Conservation (phyloP, 495 filamentous ascomycete genomes). For the Talaromyces adpressus region DNA sequence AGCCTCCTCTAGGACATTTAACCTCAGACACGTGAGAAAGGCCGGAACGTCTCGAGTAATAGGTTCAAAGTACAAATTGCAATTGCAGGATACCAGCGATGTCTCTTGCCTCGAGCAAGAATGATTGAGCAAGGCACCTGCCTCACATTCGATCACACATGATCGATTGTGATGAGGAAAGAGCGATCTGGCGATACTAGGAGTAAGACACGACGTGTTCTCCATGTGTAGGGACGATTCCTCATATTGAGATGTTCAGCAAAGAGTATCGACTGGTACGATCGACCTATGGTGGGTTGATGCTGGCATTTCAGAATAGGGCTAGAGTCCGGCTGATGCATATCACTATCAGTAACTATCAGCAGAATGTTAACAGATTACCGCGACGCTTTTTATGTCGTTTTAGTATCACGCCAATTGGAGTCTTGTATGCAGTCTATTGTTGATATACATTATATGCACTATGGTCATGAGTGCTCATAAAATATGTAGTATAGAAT, state of each 20-base stretch:
- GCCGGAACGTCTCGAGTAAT: background rate
- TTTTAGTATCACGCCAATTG: background rate
- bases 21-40: background rate
- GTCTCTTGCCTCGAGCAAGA: conserved; percentile 2
- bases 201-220: background rate
- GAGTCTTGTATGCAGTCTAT: background rate
- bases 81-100: background rate
- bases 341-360: background rate
- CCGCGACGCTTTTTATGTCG: background rate
- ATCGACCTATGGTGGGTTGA: background rate
- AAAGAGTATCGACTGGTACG: background rate
- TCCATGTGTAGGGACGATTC: background rate
- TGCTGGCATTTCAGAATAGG: background rate
- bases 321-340: background rate
- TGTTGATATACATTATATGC: background rate
- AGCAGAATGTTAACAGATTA: background rate
- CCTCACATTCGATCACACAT: background rate
- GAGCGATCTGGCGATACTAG: background rate
- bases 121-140: background rate
- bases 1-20: background rate
- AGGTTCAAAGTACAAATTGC: background rate
- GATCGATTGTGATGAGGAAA: background rate
- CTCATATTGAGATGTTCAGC: background rate
- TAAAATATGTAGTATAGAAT: background rate
- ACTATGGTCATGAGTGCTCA: background rate